phyloP scores from a whole-genome alignment of 257 asterid species.

The Plantago elongata region DNA sequence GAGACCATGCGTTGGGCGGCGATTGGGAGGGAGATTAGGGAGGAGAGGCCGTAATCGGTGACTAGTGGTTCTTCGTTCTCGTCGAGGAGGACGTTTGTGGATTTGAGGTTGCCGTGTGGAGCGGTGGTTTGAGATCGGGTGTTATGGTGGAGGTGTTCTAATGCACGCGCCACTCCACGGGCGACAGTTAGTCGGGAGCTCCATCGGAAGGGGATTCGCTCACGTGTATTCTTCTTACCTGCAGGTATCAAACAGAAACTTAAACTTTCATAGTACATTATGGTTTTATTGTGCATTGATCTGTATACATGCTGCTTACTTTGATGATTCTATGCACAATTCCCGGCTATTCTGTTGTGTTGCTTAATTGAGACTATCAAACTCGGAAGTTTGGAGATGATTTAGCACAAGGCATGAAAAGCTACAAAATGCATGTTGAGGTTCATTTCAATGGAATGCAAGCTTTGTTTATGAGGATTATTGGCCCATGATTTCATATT shows the following conservation, averaged over 20 bases:
- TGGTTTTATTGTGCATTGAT: too few relatives aligned
- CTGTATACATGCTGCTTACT: too few relatives aligned
- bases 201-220: slow-evolving; percentile 39
- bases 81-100: slow-evolving; percentile 58
- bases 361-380: too few relatives aligned
- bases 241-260: neutral
- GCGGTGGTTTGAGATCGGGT: slow-evolving; percentile 20
- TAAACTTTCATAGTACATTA: too few relatives aligned
- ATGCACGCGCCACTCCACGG: slow-evolving; percentile 37
- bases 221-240: slow-evolving; percentile 40
- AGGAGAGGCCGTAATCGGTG: slow-evolving; percentile 45
- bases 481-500: neutral
- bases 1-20: slow-evolving; percentile 66
- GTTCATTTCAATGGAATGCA: too few relatives aligned
- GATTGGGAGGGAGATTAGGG: slow-evolving; percentile 46
- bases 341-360: too few relatives aligned
- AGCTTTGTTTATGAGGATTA: neutral
- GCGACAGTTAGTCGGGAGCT: slow-evolving; percentile 40
- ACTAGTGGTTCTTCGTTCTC: slow-evolving; percentile 33
- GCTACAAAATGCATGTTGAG: too few relatives aligned
- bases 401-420: too few relatives aligned
- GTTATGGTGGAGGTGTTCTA: slow-evolving; percentile 37
- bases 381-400: too few relatives aligned
- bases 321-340: too few relatives aligned
- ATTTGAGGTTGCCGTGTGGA: slow-evolving; percentile 75